Evolutionary conservation across 2,329 filamentous ascomycete genomes (phyloP).

Genomic region (Aspergillus unguis): DNA sequence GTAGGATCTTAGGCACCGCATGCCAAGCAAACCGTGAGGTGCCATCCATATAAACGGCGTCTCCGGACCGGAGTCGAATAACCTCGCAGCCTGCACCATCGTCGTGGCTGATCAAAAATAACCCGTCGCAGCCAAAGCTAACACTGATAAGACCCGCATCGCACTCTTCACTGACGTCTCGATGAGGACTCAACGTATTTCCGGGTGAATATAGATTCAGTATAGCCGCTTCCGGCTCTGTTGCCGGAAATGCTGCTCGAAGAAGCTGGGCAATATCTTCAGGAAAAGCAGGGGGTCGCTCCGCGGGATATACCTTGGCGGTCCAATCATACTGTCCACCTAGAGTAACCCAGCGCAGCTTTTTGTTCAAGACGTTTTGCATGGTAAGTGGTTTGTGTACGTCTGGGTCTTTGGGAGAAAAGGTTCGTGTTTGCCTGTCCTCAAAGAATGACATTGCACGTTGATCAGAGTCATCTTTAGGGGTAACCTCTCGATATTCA

Average conservation of each 20-base stretch:
- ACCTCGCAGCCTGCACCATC: conserved; percentile 42
- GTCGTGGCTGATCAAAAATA: conserved; percentile 78
- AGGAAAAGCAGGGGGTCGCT: conserved; percentile 69
- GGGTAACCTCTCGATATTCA: conserved; percentile 27
- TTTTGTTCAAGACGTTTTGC: conserved; percentile 69
- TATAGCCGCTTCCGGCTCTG: conserved; percentile 82
- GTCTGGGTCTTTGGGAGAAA: conserved; percentile 62
- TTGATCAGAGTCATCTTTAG: not conserved
- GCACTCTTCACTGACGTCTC: conserved; percentile 85
- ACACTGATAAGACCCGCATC: conserved; percentile 77
- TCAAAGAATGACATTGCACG: conserved; percentile 52
- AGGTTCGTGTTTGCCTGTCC: conserved; percentile 42
- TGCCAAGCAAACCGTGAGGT: conserved; percentile 89
- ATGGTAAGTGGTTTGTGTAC: conserved; percentile 73
- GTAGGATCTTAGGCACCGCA: conserved; percentile 82
- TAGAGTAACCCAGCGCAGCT: conserved; percentile 88
- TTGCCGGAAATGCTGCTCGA: conserved; percentile 68
- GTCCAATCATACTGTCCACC: conserved; percentile 98
- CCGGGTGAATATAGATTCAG: conserved; percentile 89
- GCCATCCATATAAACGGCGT: conserved; percentile 85
- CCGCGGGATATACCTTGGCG: conserved; percentile 70
- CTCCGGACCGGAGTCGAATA: conserved; percentile 73
- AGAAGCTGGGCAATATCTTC: conserved; percentile 67
- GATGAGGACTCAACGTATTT: conserved; percentile 87
- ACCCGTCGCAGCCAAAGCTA: conserved; percentile 82